These are phyloP conservation scores for Cardamine resedifolia DNA, from an alignment of 345 rosid species.

Conservation along the genomic window DNA sequence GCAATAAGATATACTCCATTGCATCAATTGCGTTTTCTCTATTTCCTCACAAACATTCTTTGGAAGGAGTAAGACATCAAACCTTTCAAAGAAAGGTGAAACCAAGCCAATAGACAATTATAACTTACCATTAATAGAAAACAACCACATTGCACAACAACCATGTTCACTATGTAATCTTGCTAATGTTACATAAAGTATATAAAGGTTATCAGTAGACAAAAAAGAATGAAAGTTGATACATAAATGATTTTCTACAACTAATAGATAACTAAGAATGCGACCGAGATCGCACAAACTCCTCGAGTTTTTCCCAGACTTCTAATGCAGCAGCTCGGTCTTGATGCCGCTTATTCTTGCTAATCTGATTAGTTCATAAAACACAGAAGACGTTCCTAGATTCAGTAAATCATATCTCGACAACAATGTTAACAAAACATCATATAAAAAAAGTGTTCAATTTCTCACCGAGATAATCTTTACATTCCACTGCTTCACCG, in stretches of 20 bases:
- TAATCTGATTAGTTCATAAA: conserved; percentile 58
- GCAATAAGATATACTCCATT: not conserved
- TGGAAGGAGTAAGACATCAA: too few relatives aligned
- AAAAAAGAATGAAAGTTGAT: conserved; percentile 9
- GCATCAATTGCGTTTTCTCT: too few relatives aligned
- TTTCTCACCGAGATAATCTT: conserved; percentile 83
- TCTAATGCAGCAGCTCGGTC: conserved; percentile 95
- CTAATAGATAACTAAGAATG: conserved; percentile 48
- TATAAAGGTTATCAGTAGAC: not conserved
- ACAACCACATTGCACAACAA: conserved; percentile 18
- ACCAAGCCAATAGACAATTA: too few relatives aligned
- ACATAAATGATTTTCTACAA: conserved; percentile 33
- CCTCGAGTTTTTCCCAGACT: conserved; percentile 95
- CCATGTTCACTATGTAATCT: conserved; percentile 17
- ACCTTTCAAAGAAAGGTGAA: too few relatives aligned
- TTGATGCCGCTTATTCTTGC: conserved; percentile 94
- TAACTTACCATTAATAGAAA: not conserved
- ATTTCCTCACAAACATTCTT: too few relatives aligned
- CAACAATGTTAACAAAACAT: not conserved
- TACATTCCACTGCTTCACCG: conserved; percentile 97
- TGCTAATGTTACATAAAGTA: conserved; percentile 32
- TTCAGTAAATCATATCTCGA: conserved; percentile 3
- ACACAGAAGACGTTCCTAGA: conserved; percentile 1
- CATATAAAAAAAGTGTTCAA: not conserved
- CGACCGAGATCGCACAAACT: conserved; percentile 80